phyloP scores from a whole-genome alignment of 2,329 filamentous ascomycete genomes.

The Iodosphaeria phyllophila region DNA sequence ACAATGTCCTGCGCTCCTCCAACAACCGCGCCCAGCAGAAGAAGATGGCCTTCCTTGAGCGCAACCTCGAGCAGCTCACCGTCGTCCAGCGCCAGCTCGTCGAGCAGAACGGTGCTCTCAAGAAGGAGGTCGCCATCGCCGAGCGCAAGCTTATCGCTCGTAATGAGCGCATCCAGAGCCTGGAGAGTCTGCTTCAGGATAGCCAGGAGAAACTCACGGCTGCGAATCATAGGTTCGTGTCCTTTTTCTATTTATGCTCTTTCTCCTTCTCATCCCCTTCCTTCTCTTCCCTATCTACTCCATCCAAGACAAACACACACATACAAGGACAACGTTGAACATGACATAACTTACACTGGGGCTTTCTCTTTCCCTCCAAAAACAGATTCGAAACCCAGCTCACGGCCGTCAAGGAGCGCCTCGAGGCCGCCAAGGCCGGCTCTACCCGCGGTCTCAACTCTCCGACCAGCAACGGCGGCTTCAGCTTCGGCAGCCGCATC shows the following conservation, averaged over 20 bases:
- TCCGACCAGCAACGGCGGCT: slow-evolving; percentile 39
- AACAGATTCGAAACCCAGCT: slow-evolving; percentile 90
- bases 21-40: slow-evolving; percentile 99
- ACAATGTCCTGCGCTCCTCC: slow-evolving; percentile 87
- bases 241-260: slow-evolving; percentile 1
- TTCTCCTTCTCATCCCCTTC: too few relatives aligned
- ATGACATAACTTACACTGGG: too few relatives aligned
- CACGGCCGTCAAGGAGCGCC: slow-evolving; percentile 88
- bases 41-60: slow-evolving; percentile 99
- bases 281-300: too few relatives aligned
- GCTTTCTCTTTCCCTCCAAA: too few relatives aligned
- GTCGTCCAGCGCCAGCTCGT: slow-evolving; percentile 95
- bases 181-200: slow-evolving; percentile 84
- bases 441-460: slow-evolving; percentile 69
- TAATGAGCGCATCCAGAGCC: slow-evolving; percentile 89
- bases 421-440: slow-evolving; percentile 85
- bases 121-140: slow-evolving; percentile 98
- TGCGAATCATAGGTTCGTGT: slow-evolving; percentile 81
- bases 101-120: slow-evolving; percentile 89
- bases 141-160: slow-evolving; percentile 92
- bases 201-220: slow-evolving; percentile 96
- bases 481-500: slow-evolving; percentile 53
- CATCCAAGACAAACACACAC: too few relatives aligned
- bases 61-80: slow-evolving; percentile 93
- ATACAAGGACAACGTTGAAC: too few relatives aligned